Evolutionary conservation across 2,329 filamentous ascomycete species (phyloP), one percentile per base, ranked within the genome.

Genomic region (Dichotomopilus funicola): DNA sequence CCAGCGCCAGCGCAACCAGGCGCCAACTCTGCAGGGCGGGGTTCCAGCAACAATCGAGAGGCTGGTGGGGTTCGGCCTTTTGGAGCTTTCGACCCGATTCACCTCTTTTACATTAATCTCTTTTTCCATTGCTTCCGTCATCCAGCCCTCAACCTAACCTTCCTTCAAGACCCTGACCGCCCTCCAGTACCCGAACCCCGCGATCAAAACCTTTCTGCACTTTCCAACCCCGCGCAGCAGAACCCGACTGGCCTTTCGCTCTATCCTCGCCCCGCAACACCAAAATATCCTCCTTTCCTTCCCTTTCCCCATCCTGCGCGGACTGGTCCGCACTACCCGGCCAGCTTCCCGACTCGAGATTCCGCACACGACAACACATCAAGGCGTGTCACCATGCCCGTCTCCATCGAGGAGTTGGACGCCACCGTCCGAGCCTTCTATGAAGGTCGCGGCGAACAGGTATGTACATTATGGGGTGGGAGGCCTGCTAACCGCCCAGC

Each of bases 401-500:
- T 82, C 71, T 78, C 88, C 68, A 92, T 99, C 74, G 85, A 88
- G 73, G 94, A 99, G 84, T 85, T 99, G 78, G 94, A 99, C 83
- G 86, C 81, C 73, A 94, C 91, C 64, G 92, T 97, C 80, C 91
- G 89, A 72, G 85, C 89, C 78, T 97, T 99, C 76, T 99, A 96
- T 70, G 92, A 97, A 77, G 91, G 91, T 71, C 88, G 92, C 73
- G 94, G 94, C 67, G 90, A 96, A 59, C 83, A 91, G 79, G 91
- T 95, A 79, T 27, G 19, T 27, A 67, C 86, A 53, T 27, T 19
- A 50, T 12, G 35, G 49, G 33, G 12, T 5, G 45, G 50, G 51
- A 58, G 53, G 35, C 35, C 47, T 48, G 49, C 41, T 57, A 27
- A 27, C 19, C 19, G 19, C 19, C 19, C 19, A 27, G 19, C 19